phyloP scores from a whole-genome alignment of 2,329 filamentous ascomycete genomes.

The Chaetomium globosum region DNA sequence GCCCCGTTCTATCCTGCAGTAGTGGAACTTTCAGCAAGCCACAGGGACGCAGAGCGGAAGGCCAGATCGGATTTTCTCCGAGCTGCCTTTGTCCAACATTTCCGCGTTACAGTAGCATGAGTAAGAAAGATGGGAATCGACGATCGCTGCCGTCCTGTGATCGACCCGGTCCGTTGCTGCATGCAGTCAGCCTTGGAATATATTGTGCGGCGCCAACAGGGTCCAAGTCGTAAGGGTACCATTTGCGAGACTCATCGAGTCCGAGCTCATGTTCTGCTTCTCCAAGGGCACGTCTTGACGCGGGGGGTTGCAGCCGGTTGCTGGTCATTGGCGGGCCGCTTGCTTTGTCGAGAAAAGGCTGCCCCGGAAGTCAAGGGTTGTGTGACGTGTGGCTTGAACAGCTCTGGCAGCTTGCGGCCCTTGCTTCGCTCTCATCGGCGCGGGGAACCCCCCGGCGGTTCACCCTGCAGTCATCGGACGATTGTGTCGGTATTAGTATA shows the following conservation, averaged over 20 bases:
- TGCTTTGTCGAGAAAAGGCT: not conserved
- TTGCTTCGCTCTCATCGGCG: slow-evolving; percentile 8
- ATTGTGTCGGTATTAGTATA: not conserved
- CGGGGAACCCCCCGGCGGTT: slow-evolving; percentile 17
- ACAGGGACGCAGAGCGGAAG: slow-evolving; percentile 2
- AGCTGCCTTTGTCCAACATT: not conserved
- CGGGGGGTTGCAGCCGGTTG: not conserved
- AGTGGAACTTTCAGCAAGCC: slow-evolving; percentile 26
- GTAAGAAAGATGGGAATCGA: not conserved
- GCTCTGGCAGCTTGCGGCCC: slow-evolving; percentile 6
- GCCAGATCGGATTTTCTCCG: slow-evolving; percentile 2
- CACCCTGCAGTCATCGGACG: slow-evolving; percentile 22
- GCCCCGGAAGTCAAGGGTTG: not conserved
- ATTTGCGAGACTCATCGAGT: not conserved
- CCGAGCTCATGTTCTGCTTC: not conserved
- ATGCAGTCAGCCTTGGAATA: slow-evolving; percentile 18
- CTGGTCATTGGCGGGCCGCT: not conserved
- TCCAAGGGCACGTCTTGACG: not conserved
- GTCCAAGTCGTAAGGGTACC: not conserved
- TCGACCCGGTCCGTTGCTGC: slow-evolving; percentile 17
- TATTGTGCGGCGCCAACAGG: not conserved
- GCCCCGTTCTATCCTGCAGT: slow-evolving; percentile 4
- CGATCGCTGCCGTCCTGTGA: slow-evolving; percentile 14
- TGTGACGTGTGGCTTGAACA: slow-evolving; percentile 23
- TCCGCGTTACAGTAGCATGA: not conserved